Evolutionary conservation across 1,284 basidiomycete genomes (phyloP).

Genomic region (Chalciporus sp.): DNA sequence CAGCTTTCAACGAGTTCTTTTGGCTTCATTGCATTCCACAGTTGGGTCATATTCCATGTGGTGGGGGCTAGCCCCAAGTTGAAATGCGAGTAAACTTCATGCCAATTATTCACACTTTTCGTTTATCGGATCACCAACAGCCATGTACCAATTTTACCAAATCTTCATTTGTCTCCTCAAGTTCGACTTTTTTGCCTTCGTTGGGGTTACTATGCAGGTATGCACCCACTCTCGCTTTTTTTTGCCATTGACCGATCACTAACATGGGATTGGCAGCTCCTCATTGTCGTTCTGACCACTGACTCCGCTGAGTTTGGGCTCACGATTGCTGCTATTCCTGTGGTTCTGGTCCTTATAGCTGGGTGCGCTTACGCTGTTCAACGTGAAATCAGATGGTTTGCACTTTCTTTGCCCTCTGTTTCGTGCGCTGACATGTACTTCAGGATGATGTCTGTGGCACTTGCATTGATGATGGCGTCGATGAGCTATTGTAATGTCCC

Average conservation of each 20-base stretch:
- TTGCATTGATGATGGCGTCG: constrained; percentile 74
- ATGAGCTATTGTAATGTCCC: constrained; percentile 65
- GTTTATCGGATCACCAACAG: constrained; percentile 39
- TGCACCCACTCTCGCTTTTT: constrained; percentile 10
- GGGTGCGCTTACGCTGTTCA: constrained; percentile 71
- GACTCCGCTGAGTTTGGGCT: constrained; percentile 76
- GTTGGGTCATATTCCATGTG: constrained; percentile 85
- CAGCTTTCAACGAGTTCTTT: not conserved
- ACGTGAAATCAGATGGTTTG: constrained; percentile 75
- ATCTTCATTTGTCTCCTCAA: constrained; percentile 84
- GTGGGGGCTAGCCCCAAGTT: constrained; percentile 80
- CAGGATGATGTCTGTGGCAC: constrained; percentile 67
- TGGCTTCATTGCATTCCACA: constrained; percentile 28
- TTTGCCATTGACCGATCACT: not conserved
- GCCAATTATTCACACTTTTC: not conserved
- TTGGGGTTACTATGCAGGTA: constrained; percentile 85
- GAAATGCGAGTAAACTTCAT: constrained; percentile 58
- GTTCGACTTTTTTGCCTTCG: constrained; percentile 86
- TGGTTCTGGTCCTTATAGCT: constrained; percentile 71
- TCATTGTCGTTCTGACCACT: constrained; percentile 68
- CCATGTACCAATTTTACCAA: constrained; percentile 84
- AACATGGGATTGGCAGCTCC: constrained; percentile 46
- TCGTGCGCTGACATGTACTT: not conserved
- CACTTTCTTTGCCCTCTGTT: constrained; percentile 19
- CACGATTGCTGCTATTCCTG: constrained; percentile 79